Base-by-base conservation (phyloP, 805 yeast genomes). In the Henningerozyma blattae region DNA sequence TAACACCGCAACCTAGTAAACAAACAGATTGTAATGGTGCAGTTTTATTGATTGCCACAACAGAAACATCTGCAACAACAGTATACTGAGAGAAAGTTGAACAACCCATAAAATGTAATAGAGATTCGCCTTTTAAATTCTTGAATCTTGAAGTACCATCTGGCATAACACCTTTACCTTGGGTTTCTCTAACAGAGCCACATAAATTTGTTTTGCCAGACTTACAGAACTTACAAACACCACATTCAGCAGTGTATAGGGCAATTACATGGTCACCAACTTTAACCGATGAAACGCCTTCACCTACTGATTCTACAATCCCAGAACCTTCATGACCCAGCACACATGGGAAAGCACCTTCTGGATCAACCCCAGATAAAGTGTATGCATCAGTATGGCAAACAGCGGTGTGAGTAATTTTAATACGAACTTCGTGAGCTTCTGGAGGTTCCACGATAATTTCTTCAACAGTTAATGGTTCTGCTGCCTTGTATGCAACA, bases 321-420 rank as follows among this genome's bases (percentile, higher is more conserved):
- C 98, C 99, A 27, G 96, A 95, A 62, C 96, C 95, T 62, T 91
- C 99, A 62, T 91, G 99, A 42, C 99, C 99, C 50, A 93, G 69
- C 40, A 91, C 65, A 15, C 77, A 79, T 14, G 97, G 97, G 72
- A 86, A 86, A 12, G 79, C 82, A 49, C 97, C 98, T 64, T 91
- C 98, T 35, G 97, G 91, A 60, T 91, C 99, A 37, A 66, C 71
- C 39, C 98, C 99, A 32, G 94, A 78, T 45, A 91, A 69, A 9
- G 97, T 89, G 68, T 80, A 91, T 27, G 96, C 96, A 58, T 91
- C 99, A 24, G 99, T 91, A 67, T 91, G 98, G 61, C 99, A 91
- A 27, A 91, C 95, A 57, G 96, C 98, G 20, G 96, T 82, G 65
- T 81, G 70, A 33, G 67, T 68, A 37, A 91, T 64, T 62, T 85